These are phyloP conservation scores for Nannizziopsis arthrosporioides DNA, from an alignment of 2,329 filamentous ascomycete species.

Conservation along the genomic window DNA sequence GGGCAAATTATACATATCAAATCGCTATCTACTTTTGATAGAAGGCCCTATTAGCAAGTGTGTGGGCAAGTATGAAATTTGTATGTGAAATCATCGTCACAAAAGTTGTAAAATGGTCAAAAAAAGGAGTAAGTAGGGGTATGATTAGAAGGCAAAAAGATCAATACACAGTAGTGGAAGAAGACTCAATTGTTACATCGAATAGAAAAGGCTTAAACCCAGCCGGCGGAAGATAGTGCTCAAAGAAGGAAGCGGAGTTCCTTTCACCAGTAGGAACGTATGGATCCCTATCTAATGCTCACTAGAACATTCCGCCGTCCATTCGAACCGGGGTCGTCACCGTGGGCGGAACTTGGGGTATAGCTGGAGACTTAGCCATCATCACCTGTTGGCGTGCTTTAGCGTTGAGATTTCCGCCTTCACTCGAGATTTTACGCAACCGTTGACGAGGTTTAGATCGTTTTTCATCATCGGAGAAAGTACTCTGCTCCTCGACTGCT, in stretches of 20 bases:
- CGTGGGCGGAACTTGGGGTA: constrained; percentile 22
- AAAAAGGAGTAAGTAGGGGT: neutral
- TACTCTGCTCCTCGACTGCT: constrained; percentile 29
- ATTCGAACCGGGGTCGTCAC: constrained; percentile 18
- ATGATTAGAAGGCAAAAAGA: constrained; percentile 7
- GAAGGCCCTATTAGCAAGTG: neutral
- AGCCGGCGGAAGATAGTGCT: neutral
- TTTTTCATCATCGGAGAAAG: constrained; percentile 35
- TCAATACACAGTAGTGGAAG: neutral
- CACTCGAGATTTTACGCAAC: constrained; percentile 40
- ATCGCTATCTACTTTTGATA: too few relatives aligned
- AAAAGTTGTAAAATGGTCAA: neutral
- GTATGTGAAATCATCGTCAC: neutral
- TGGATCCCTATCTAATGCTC: neutral
- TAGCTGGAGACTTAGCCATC: constrained; percentile 20
- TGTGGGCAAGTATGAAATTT: neutral
- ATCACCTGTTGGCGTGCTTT: constrained; percentile 34
- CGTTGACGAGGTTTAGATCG: constrained; percentile 28
- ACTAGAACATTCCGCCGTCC: constrained; percentile 31
- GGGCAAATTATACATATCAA: too few relatives aligned
- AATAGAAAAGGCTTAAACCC: constrained; percentile 1
- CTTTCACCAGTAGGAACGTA: constrained; percentile 7
- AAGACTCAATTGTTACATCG: constrained; percentile 3
- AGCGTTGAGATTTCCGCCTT: constrained; percentile 39
- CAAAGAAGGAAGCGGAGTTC: neutral